Evolutionary conservation across 495 filamentous ascomycete species (phyloP).

Genomic region (Podospora fimiseda): DNA sequence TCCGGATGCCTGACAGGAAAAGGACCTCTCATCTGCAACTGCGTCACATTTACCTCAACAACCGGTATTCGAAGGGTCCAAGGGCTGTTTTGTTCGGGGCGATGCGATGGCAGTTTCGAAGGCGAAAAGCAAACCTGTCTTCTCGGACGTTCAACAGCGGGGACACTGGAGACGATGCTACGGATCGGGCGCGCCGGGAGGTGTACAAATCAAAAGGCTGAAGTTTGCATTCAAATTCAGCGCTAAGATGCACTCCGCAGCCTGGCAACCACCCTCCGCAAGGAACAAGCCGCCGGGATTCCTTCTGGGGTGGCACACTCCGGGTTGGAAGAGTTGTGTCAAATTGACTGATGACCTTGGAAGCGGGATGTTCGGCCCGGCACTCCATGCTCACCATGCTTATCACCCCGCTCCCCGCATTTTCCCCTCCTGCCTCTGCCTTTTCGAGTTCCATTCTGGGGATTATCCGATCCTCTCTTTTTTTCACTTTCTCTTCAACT

Average conservation of each 20-base stretch:
- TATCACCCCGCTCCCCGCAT: constrained; percentile 6
- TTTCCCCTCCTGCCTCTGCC: background rate
- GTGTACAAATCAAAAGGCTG: background rate
- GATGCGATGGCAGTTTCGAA: background rate
- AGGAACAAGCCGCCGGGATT: background rate
- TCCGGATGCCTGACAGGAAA: background rate
- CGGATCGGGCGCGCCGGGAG: background rate
- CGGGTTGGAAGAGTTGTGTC: background rate
- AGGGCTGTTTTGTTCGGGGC: background rate
- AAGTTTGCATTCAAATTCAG: background rate
- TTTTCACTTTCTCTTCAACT: background rate
- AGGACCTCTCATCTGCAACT: background rate
- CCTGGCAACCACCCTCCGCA: background rate
- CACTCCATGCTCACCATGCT: background rate
- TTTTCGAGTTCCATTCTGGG: constrained; percentile 4
- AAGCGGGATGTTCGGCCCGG: constrained; percentile 1
- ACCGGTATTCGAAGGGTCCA: background rate
- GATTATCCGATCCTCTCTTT: background rate
- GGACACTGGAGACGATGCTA: background rate
- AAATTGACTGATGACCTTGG: constrained; percentile 7
- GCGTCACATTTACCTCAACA: background rate
- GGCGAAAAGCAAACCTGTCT: background rate
- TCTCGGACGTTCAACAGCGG: background rate
- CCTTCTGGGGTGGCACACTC: background rate
- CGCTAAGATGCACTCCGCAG: background rate